Percentiles rank a stretch among this genome's conserved stretches.
Evolutionary conservation across 192 early-diverging fungal genomes (phyloP).

Genomic region (Diversispora eburnea): DNA sequence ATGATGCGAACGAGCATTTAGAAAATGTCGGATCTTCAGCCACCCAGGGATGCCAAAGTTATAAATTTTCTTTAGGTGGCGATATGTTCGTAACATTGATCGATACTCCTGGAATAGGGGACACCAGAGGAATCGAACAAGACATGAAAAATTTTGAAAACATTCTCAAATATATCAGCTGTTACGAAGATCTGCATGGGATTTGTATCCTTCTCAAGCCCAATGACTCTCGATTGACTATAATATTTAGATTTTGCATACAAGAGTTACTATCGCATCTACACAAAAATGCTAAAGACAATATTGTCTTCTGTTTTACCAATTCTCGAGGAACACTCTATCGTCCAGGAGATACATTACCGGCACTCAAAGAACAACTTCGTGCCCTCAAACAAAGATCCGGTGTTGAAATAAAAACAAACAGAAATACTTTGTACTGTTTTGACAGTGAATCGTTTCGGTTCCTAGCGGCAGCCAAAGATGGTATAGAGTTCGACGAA

Average conservation of each 20-base stretch:
- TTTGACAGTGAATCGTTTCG: constrained; percentile 37
- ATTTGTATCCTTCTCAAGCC: constrained; percentile 32
- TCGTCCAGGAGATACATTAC: constrained; percentile 32
- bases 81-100: constrained; percentile 30
- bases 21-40: constrained; percentile 20
- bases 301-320: constrained; percentile 37
- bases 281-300: constrained; percentile 30
- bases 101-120: constrained; percentile 34
- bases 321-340: constrained; percentile 32
- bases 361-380: constrained; percentile 24
- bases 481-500: constrained; percentile 26
- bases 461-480: constrained; percentile 31
- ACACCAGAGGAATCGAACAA: constrained; percentile 32
- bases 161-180: constrained; percentile 27
- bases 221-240: constrained; percentile 27
- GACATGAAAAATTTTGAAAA: constrained; percentile 32
- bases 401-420: constrained; percentile 20
- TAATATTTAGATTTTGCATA: constrained; percentile 31
- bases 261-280: constrained; percentile 29
- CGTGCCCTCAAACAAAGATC: constrained; percentile 19
- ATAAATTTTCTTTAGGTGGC: constrained; percentile 28
- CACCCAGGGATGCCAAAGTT: constrained; percentile 27
- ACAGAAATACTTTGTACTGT: constrained; percentile 24
- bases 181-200: constrained; percentile 29
- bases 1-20: constrained; percentile 28